Conservation (phyloP, 208 protist species). For the Crithidia expoeki region DNA sequence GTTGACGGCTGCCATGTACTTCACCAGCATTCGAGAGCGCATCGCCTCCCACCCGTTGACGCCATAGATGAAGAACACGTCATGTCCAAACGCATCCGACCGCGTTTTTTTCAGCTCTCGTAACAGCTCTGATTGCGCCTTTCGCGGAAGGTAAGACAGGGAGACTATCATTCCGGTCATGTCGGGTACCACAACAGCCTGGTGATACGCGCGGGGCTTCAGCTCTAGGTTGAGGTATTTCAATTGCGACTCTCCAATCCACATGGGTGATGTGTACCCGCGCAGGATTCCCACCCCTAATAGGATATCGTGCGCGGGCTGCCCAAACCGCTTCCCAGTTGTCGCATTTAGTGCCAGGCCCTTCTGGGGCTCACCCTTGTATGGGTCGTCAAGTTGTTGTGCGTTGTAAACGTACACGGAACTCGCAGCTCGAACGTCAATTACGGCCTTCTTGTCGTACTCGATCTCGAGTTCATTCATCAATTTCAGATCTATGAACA, state of each 20-base stretch:
- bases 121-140: conserved; percentile 48
- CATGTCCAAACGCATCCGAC: conserved; percentile 70
- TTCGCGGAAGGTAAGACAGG: conserved; percentile 58
- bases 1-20: conserved; percentile 82
- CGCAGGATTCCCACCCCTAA: conserved; percentile 83
- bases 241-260: conserved; percentile 79
- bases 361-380: conserved; percentile 83
- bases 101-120: conserved; percentile 55
- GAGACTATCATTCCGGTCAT: conserved; percentile 86
- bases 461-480: conserved; percentile 55
- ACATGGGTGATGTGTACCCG: conserved; percentile 90
- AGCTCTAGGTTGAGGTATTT: conserved; percentile 86
- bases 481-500: conserved; percentile 79
- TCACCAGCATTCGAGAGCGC: conserved; percentile 78
- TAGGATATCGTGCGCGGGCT: conserved; percentile 89
- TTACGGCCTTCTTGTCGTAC: conserved; percentile 54
- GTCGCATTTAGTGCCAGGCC: conserved; percentile 80
- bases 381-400: conserved; percentile 86
- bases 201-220: conserved; percentile 22
- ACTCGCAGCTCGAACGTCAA: conserved; percentile 79
- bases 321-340: conserved; percentile 85
- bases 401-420: conserved; percentile 84
- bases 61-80: conserved; percentile 82
- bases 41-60: conserved; percentile 90
- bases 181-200: conserved; percentile 71